A percentile compares a stretch with the other conserved stretches of the same genome.
Evolutionary conservation across 1,139 yeast genomes (phyloP).

Genomic region (Kurtzmaniella quercitrusa): DNA sequence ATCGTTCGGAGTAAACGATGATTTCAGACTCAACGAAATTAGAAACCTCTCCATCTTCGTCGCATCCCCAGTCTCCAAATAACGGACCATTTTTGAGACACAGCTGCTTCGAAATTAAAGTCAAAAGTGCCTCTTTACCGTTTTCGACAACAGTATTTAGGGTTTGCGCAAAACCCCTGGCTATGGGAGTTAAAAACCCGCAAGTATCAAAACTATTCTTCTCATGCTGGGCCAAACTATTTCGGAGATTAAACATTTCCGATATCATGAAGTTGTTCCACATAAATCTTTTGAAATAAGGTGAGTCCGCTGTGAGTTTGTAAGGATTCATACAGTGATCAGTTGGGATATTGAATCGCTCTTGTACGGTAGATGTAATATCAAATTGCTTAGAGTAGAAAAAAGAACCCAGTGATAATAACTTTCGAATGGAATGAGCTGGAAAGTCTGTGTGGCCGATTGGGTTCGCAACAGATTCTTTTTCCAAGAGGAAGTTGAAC

Average conservation of each 20-base stretch:
- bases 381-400: conserved; percentile 66
- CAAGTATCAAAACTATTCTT: conserved; percentile 49
- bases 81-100: conserved; percentile 57
- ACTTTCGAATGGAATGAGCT: conserved; percentile 52
- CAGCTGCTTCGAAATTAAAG: conserved; percentile 65
- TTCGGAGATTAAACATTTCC: conserved; percentile 58
- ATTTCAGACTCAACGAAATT: conserved; percentile 67
- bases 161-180: conserved; percentile 65
- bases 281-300: conserved; percentile 52
- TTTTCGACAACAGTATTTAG: conserved; percentile 42
- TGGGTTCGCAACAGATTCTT: conserved; percentile 20
- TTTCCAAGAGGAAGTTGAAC: conserved; percentile 6
- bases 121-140: conserved; percentile 43
- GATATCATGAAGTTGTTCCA: conserved; percentile 64
- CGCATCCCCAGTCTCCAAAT: conserved; percentile 67
- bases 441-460: conserved; percentile 45
- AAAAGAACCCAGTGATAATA: conserved; percentile 61
- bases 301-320: conserved; percentile 27
- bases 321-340: background rate
- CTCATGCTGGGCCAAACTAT: conserved; percentile 49
- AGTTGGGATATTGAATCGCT: conserved; percentile 24
- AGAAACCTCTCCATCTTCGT: conserved; percentile 67
- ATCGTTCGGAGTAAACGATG: conserved; percentile 49
- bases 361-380: conserved; percentile 58
- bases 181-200: conserved; percentile 54